A percentile compares a stretch with the other conserved stretches of the same genome.
phyloP scores from a whole-genome alignment of 805 yeast species.

The Kodamaea jinghongensis region DNA sequence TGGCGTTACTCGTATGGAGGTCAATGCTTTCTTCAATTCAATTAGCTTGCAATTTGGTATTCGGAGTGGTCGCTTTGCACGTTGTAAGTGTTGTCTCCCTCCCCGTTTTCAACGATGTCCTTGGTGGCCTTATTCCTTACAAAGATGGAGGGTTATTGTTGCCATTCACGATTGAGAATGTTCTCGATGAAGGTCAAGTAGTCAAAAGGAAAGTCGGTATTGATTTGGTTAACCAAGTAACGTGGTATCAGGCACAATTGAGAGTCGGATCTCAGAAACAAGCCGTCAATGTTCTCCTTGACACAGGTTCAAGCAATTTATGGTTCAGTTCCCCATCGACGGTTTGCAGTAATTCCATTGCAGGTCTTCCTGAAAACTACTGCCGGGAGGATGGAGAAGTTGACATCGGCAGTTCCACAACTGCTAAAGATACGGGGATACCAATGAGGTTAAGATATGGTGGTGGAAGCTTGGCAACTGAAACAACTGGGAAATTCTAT shows the following conservation, averaged over 20 bases:
- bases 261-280: slow-evolving; percentile 10
- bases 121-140: neutral
- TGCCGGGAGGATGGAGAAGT: slow-evolving; percentile 3
- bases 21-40: no score
- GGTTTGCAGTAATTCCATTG: neutral
- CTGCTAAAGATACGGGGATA: neutral
- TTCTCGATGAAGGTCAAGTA: neutral
- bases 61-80: no score
- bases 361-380: neutral
- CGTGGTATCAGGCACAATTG: neutral
- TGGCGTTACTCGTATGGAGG: no score
- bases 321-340: slow-evolving; percentile 5
- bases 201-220: neutral
- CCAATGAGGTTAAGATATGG: slow-evolving; percentile 2
- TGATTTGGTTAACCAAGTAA: neutral
- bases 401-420: neutral
- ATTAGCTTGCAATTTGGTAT: no score
- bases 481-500: slow-evolving; percentile 4
- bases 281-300: slow-evolving; percentile 25
- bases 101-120: no score
- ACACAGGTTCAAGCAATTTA: slow-evolving; percentile 10
- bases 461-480: neutral
- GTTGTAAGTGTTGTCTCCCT: no score
- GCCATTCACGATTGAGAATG: neutral
- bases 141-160: slow-evolving; percentile 1